These are phyloP conservation scores for Huntiella savannae DNA, from an alignment of 2,329 filamentous ascomycete genomes.

Conservation along the genomic window DNA sequence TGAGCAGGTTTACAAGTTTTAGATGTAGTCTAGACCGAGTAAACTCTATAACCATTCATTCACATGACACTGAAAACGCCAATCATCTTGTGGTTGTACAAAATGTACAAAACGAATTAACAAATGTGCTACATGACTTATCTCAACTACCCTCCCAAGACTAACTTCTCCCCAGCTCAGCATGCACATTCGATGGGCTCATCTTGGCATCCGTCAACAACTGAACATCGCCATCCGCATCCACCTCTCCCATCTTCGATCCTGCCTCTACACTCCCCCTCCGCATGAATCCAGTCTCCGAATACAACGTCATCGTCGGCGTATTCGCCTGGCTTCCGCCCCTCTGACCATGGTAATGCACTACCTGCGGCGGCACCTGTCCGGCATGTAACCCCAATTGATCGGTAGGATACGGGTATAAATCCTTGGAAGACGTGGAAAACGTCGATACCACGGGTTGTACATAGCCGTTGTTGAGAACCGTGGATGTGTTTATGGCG, in stretches of 20 bases:
- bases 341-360: conserved; percentile 48
- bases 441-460: conserved; percentile 50
- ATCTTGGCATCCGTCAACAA: conserved; percentile 10
- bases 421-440: conserved; percentile 50
- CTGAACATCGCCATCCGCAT: conserved; percentile 3
- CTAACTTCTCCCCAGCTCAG: not conserved
- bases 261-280: conserved; percentile 29
- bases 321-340: conserved; percentile 50
- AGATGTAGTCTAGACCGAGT: conserved; percentile 12
- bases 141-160: not conserved
- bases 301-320: conserved; percentile 34
- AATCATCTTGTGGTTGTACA: too few relatives aligned
- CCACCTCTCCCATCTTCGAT: not conserved
- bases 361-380: conserved; percentile 43
- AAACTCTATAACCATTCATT: too few relatives aligned
- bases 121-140: not conserved
- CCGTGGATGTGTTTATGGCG: conserved; percentile 5
- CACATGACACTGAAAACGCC: too few relatives aligned
- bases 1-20: conserved; percentile 94
- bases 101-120: too few relatives aligned
- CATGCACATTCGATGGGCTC: conserved; percentile 3
- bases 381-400: conserved; percentile 42
- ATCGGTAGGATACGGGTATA: conserved; percentile 49
- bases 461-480: conserved; percentile 31
- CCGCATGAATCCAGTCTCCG: conserved; percentile 27